Percentiles rank a stretch among this genome's conserved stretches.
These are phyloP conservation scores for Apophysomyces elegans DNA, from an alignment of 371 early-diverging fungal species.

Conservation along the genomic window DNA sequence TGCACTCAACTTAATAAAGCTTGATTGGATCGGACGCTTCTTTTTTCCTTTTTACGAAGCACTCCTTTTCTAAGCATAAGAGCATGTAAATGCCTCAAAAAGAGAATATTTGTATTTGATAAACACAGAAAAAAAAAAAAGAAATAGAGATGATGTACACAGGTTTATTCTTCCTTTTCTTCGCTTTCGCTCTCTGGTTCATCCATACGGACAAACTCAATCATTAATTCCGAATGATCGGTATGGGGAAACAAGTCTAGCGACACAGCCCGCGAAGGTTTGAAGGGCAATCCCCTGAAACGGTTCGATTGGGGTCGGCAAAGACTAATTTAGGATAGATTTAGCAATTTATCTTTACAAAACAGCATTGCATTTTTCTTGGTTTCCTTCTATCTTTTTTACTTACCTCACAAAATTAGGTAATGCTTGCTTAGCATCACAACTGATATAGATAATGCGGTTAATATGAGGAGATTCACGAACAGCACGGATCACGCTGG, in stretches of 20 bases:
- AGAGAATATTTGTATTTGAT: no score
- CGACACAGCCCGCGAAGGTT: constrained; percentile 61
- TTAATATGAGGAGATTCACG: constrained; percentile 60
- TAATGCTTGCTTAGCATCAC: constrained; percentile 68
- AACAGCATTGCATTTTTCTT: no score
- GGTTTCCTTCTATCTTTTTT: background rate
- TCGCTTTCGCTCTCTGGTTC: background rate
- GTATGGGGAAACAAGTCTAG: constrained; percentile 89
- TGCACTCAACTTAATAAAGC: background rate
- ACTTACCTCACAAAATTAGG: constrained; percentile 75
- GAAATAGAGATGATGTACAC: background rate
- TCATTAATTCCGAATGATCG: constrained; percentile 71
- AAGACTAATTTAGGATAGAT: constrained; percentile 24
- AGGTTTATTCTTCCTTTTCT: background rate
- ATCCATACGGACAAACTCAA: constrained; percentile 57
- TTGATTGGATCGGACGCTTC: background rate
- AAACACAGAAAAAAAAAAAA: background rate
- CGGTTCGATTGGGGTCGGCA: constrained; percentile 67
- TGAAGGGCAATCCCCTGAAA: constrained; percentile 65
- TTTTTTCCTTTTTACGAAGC: background rate
- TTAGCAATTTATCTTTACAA: background rate
- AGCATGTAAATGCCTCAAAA: no score
- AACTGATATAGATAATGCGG: constrained; percentile 75
- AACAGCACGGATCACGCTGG: constrained; percentile 68
- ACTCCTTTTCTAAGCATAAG: background rate